Evolutionary conservation across 23 red algal genomes (phyloP), one percentile per base, ranked within the genome.

Genomic region (Pyropia yezoensis): DNA sequence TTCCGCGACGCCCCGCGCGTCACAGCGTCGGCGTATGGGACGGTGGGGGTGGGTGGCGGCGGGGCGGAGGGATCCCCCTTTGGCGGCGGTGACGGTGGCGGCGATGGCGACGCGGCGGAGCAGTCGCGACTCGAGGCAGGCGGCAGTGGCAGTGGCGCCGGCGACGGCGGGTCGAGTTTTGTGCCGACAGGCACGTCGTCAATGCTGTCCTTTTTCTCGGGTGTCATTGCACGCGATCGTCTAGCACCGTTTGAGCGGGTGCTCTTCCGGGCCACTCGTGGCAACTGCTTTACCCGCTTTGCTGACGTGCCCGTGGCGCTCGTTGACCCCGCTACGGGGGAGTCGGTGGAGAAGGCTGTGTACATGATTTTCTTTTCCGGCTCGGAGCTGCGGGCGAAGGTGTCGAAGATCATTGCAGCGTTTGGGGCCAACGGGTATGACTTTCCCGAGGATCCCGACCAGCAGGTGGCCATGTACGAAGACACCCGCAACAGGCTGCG

Each of bases 341-440:
- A 84, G 76, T 33, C 30, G 54, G 72, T 79, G 63, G n/a, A 30
- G 1, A 96, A 96, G 75, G 47, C 74, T 25, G 92, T 88, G 27
- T 96, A 90, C 71, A 79, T 96, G 63, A 33, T 96, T 4, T 84
- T 96, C 72, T 96, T 87, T 71, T 87, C 92, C 54, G 85, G 92
- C 54, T 33, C 63, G 7, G 50, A 78, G 34, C 73, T 96, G 50
- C 80, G 85, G 23, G 54, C 45, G 21, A 96, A 96, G 74, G 77
- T 96, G 23, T 64, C 61, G 3, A 88, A 88, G 32, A 96, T 96
- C 28, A 90, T 85, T 66, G 64, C 62, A 18, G 92, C 83, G 23
- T 96, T 96, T 59, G 72, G 55, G 14, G 92, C 79, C 18, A 90
- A 79, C 22, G 60, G 73, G 0, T 96, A 96, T 68, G 47, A 76